Base-by-base conservation (phyloP, 192 early-diverging fungal genomes). In the Entophlyctis luteolus region DNA sequence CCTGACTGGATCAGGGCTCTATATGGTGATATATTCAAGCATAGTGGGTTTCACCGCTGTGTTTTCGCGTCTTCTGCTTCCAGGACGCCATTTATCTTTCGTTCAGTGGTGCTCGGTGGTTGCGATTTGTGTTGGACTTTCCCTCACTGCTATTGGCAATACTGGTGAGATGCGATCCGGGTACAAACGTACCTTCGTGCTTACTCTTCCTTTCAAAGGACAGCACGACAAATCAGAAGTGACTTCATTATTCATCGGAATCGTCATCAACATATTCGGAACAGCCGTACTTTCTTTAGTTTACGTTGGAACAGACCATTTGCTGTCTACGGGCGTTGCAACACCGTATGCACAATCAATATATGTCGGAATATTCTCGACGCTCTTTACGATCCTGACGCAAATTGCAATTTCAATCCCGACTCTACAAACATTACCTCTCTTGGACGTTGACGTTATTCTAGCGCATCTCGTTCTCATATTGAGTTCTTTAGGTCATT, bases 1-100 rank as follows among this genome's bases (percentile, higher is more conserved):
- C 34, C 28, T 68, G 55, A 59, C 55, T 10, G 67, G 67, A 28
- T 68, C 67, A 14, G 67, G 67, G 3, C 55, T 68, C 2, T 58
- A 47, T 0, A 68, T 68, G 54, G 67, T 68, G 22, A 48, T 80
- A 39, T 81, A 81, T 48, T 73, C 74, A 22, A 55, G 47, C 29
- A 68, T 81, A 20, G 62, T 81, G 16, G 79, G 74, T 18, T 77
- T 78, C 45, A 76, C 76, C 1, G 75, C 79, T 0, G 2, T 81
- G 16, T 42, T 71, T 33, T 58, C 46, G 5, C 47, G 55, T 12
- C 6, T 59, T 6, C 70, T 81, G 36, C 55, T 81, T 28, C 42
- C 42, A 1, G 23, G 49, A 3, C 52, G 74, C 6, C 28, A n/a
- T 6, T 35, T 81, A 12, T 49, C 33, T 0, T 4, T 4, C 23